These are phyloP conservation scores for Lactifluus rugatus DNA, from an alignment of 768 basidiomycete genomes.

Conservation along the genomic window DNA sequence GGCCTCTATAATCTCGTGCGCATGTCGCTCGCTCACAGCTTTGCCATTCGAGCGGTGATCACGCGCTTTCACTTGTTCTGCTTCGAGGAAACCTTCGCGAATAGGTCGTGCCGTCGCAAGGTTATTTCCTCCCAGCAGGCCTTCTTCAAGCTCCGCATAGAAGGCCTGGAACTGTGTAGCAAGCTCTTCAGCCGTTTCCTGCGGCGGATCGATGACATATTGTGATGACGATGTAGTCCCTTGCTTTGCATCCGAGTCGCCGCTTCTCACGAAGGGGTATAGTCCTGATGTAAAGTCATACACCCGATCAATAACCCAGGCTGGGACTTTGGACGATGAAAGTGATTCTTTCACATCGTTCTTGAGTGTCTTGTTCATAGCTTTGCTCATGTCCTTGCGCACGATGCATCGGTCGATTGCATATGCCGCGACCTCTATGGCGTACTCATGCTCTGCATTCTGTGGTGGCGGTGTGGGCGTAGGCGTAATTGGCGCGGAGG, in stretches of 20 bases:
- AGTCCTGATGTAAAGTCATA: constrained; percentile 44
- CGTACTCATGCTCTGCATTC: constrained; percentile 26
- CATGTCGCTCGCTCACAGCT: constrained; percentile 27
- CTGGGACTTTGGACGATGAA: constrained; percentile 33
- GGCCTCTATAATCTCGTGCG: constrained; percentile 54
- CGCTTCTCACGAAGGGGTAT: constrained; percentile 44
- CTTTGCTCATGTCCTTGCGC: constrained; percentile 43
- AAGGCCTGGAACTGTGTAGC: constrained; percentile 59
- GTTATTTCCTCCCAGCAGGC: constrained; percentile 38
- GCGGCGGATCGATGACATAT: constrained; percentile 36
- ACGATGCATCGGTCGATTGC: constrained; percentile 46
- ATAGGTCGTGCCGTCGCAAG: constrained; percentile 24
- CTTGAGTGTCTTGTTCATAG: constrained; percentile 43
- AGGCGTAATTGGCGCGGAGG: constrained; percentile 13
- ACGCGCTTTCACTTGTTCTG: constrained; percentile 15
- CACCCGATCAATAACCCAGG: constrained; percentile 56
- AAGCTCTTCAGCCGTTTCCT: constrained; percentile 43
- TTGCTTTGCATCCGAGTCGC: constrained; percentile 2
- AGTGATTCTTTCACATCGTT: constrained; percentile 43
- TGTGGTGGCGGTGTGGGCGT: constrained; percentile 12
- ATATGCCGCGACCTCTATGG: constrained; percentile 51
- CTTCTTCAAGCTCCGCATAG: constrained; percentile 55
- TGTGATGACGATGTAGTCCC: constrained; percentile 2
- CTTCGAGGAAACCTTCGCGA: constrained; percentile 18
- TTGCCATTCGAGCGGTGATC: constrained; percentile 18